Base-by-base conservation (phyloP, 192 early-diverging fungal species). In the Backusella psychrophila region DNA sequence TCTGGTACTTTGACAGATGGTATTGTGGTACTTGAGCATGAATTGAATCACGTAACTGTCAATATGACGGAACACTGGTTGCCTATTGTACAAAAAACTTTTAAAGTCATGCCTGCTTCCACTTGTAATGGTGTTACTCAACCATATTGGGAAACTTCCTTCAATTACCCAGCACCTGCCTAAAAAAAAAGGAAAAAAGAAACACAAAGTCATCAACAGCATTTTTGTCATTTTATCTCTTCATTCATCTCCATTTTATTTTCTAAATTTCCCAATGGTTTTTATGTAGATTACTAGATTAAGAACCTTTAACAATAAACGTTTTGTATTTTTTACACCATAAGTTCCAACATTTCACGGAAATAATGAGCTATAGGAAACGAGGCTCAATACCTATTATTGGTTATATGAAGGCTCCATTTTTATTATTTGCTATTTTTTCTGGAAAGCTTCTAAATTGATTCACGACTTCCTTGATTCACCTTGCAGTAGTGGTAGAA, bases 51-150 rank as follows among this genome's bases (percentile, higher is more conserved):
- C 14, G 75, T 56, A 5, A 84, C 85, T 4, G 53, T 82, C 35
- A 41, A 8, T 3, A 26, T 81, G 69, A 81, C 85, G 67, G 75
- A 72, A 49, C 80, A 75, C 4, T 70, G 81, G 78, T 77, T 86
- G 11, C 81, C 83, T 36, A 39, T 49, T 9, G 63, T 82, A 14
- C 52, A 73, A 15, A 79, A 72, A 49, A 52, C 56, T 12, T 82
- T 79, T 52, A 75, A 79, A 23, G 78, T 79, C 0, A 26, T 63
- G 56, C 56, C 56, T 5, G 56, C 56, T 29, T 63, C 56, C 26
- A 63, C 56, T 4, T 63, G 56, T 29, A 63, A 63, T n/a, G 56
- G 56, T 31, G 56, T 63, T 23, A 63, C 56, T 26, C 56, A 59
- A 26, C 56, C 56, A 8, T 59, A 59, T 26, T 59, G 56, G 56